These are phyloP conservation scores for Euclidium syriacum DNA, from an alignment of 345 rosid species.

Conservation along the genomic window DNA sequence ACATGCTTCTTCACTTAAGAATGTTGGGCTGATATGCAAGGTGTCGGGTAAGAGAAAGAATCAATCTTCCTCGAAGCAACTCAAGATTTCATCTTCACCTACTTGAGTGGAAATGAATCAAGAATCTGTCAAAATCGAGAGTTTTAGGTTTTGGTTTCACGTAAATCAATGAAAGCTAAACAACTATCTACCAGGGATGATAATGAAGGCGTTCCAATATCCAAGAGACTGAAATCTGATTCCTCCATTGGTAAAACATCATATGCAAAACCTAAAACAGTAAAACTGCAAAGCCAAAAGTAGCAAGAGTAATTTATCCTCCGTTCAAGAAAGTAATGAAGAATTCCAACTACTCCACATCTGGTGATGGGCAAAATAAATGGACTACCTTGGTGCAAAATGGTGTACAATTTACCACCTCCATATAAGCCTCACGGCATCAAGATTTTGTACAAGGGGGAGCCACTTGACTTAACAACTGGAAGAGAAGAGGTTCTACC, in stretches of 20 bases:
- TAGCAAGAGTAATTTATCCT: slow-evolving; percentile 44
- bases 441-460: no score
- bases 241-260: slow-evolving; percentile 44
- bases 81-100: slow-evolving; percentile 49
- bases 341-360: slow-evolving; percentile 54
- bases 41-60: slow-evolving; percentile 55
- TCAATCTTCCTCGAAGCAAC: slow-evolving; percentile 55
- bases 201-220: slow-evolving; percentile 71
- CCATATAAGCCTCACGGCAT: no score
- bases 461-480: no score
- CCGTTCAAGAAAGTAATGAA: slow-evolving; percentile 48
- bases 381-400: slow-evolving; percentile 94
- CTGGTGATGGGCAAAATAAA: slow-evolving; percentile 95
- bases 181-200: slow-evolving; percentile 30
- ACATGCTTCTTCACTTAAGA: slow-evolving; percentile 57
- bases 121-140: slow-evolving; percentile 46
- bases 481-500: no score
- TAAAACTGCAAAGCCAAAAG: slow-evolving; percentile 49
- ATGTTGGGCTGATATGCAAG: slow-evolving; percentile 36
- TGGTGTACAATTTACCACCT: no score
- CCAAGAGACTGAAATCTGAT: slow-evolving; percentile 58
- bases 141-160: slow-evolving; percentile 9
- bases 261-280: slow-evolving; percentile 46
- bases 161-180: slow-evolving; percentile 14
- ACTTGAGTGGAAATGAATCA: slow-evolving; percentile 41